These are phyloP conservation scores for Haplosporangium sp. DNA, from an alignment of 371 early-diverging fungal species.

Conservation along the genomic window DNA sequence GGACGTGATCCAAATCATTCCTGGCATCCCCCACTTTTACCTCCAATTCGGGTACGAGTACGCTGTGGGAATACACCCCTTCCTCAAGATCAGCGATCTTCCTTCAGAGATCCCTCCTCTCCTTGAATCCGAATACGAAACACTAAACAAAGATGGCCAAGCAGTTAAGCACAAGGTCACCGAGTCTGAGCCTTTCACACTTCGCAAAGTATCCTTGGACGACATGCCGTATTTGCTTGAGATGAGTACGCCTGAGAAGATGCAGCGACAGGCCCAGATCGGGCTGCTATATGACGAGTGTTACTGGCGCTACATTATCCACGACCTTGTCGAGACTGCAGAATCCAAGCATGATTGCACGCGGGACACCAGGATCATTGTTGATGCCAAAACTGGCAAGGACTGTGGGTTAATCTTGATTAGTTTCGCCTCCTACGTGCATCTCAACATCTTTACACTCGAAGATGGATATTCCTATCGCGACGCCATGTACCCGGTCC, in stretches of 20 bases:
- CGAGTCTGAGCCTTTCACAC: conserved; percentile 6
- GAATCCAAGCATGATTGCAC: neutral
- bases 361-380: conserved; percentile 19
- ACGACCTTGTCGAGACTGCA: neutral
- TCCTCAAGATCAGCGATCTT: conserved; percentile 4
- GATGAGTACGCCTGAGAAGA: conserved; percentile 25
- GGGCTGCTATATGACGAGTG: conserved; percentile 21
- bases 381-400: conserved; percentile 18
- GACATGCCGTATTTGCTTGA: conserved; percentile 34
- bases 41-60: conserved; percentile 49
- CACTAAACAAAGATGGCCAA: no score
- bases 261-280: conserved; percentile 1
- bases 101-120: neutral
- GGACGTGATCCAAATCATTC: conserved; percentile 38
- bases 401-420: conserved; percentile 33
- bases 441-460: conserved; percentile 13
- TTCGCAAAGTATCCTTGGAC: conserved; percentile 16
- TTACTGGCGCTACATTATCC: conserved; percentile 34
- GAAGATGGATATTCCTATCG: conserved; percentile 28
- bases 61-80: conserved; percentile 2
- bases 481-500: conserved; percentile 25
- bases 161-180: no score
- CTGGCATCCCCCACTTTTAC: conserved; percentile 39
- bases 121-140: no score
- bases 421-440: neutral